These are phyloP conservation scores for Phaeotremella fagi DNA, from an alignment of 768 basidiomycete species.

Conservation along the genomic window DNA sequence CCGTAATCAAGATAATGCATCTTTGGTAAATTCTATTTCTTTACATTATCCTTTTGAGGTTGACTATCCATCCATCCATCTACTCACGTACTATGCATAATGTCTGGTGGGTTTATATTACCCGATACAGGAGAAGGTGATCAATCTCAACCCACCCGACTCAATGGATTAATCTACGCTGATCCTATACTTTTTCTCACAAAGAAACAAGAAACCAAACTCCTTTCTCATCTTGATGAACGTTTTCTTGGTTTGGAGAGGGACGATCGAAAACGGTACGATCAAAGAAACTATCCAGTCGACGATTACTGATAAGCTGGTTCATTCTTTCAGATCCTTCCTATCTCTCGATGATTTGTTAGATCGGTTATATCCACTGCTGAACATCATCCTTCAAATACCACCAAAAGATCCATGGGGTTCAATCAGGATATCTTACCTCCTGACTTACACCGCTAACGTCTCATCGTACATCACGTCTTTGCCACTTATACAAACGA, in stretches of 20 bases:
- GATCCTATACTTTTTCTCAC: constrained; percentile 16
- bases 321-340: constrained; percentile 10
- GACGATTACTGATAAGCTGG: background rate
- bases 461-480: background rate
- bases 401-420: background rate
- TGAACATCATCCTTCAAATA: background rate
- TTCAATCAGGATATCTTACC: background rate
- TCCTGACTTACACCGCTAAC: background rate
- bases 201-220: constrained; percentile 13
- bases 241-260: constrained; percentile 15
- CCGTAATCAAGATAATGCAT: no score
- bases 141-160: no score
- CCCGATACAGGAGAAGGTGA: no score
- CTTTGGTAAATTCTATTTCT: no score
- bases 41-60: no score
- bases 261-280: constrained; percentile 15
- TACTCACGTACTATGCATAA: no score
- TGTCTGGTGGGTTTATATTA: no score
- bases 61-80: no score
- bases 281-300: background rate
- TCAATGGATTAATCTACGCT: no score
- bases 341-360: constrained; percentile 9
- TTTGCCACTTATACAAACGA: constrained; percentile 8
- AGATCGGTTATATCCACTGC: background rate
- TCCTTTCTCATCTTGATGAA: constrained; percentile 24